These are phyloP conservation scores for Solanum paucissectum DNA, from an alignment of 257 asterid genomes.

Conservation along the genomic window DNA sequence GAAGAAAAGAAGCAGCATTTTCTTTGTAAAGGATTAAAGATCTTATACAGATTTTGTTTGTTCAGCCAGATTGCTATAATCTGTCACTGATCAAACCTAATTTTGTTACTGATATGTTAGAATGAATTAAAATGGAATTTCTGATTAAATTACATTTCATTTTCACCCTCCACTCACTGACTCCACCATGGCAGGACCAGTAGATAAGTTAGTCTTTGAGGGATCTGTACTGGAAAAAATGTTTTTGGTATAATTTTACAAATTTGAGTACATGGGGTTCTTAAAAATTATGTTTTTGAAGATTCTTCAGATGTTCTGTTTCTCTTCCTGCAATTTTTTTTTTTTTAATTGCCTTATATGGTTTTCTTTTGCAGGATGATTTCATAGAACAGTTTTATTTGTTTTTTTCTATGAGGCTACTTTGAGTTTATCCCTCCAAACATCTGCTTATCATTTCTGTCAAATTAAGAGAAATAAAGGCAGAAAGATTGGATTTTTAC, in stretches of 20 bases:
- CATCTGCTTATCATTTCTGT: background rate
- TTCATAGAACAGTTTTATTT: background rate
- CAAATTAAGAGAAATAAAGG: background rate
- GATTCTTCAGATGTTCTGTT: background rate
- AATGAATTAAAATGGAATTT: background rate
- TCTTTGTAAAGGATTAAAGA: background rate
- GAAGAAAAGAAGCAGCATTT: slow-evolving; percentile 1
- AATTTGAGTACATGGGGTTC: background rate
- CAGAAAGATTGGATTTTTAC: slow-evolving; percentile 18
- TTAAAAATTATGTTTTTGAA: background rate
- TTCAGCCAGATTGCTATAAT: background rate
- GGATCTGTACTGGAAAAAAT: background rate
- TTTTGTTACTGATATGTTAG: background rate
- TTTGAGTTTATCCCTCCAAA: background rate
- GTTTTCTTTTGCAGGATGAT: background rate
- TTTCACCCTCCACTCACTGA: background rate
- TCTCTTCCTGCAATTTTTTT: background rate
- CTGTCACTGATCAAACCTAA: background rate
- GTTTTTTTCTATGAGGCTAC: background rate
- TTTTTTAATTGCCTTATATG: background rate
- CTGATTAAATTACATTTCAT: background rate
- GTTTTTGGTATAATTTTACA: background rate
- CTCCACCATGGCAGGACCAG: background rate
- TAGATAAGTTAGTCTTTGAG: background rate
- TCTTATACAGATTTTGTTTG: background rate